Evolutionary conservation across 2,329 filamentous ascomycete species (phyloP).

Genomic region (Ophiobolus disseminans): DNA sequence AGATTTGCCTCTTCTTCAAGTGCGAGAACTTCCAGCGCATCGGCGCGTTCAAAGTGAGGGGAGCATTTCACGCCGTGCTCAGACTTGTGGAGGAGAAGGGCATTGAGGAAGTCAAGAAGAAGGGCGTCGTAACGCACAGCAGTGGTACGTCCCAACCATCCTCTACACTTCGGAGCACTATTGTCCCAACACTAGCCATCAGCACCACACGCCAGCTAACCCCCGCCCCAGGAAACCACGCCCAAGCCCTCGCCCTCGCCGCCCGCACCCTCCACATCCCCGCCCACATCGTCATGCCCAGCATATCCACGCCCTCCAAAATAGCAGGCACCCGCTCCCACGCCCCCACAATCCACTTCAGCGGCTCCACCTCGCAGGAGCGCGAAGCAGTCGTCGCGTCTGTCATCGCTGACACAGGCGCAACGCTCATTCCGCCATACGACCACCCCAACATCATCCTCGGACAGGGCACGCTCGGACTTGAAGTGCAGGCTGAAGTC

Average conservation of each 20-base stretch:
- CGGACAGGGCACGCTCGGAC: constrained; percentile 86
- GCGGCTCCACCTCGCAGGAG: constrained; percentile 79
- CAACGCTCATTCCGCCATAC: constrained; percentile 85
- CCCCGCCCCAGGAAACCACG: constrained; percentile 80
- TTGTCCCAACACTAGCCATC: neutral
- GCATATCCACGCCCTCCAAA: constrained; percentile 83
- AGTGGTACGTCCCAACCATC: constrained; percentile 67
- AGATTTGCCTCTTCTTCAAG: constrained; percentile 85
- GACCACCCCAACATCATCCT: constrained; percentile 92
- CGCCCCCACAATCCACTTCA: constrained; percentile 80
- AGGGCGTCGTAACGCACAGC: constrained; percentile 88
- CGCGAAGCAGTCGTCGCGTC: constrained; percentile 77
- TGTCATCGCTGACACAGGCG: constrained; percentile 74
- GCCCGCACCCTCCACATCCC: constrained; percentile 75
- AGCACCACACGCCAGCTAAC: neutral
- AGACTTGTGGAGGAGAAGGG: constrained; percentile 67
- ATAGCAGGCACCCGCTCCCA: constrained; percentile 82
- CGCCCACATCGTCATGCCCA: constrained; percentile 90
- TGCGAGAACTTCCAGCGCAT: constrained; percentile 92
- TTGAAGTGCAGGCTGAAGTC: constrained; percentile 83
- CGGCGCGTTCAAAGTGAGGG: constrained; percentile 91
- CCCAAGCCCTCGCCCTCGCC: constrained; percentile 88
- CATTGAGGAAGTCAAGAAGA: constrained; percentile 56
- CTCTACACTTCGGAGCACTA: neutral
- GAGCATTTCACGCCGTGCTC: constrained; percentile 85